These are phyloP conservation scores for Begonia fuchsioides DNA, from an alignment of 306 rosid species.

Conservation along the genomic window DNA sequence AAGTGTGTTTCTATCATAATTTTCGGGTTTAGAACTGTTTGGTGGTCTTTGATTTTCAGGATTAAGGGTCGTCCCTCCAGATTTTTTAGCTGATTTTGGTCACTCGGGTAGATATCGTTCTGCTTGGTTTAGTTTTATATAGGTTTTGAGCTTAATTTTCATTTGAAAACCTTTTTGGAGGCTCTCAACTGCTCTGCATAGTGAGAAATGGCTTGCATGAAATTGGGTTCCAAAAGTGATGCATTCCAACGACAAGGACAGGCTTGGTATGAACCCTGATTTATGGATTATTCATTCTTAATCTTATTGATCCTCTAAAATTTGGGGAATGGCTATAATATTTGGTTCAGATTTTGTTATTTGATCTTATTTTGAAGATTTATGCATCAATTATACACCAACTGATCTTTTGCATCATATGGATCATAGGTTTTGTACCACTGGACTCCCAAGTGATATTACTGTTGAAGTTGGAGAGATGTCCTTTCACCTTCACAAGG, in stretches of 20 bases:
- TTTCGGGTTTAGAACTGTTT: too few species aligned
- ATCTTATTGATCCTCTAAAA: too few species aligned
- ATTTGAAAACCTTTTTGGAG: too few species aligned
- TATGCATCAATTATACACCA: too few species aligned
- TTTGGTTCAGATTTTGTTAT: too few species aligned
- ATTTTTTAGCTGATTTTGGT: constrained; percentile 4
- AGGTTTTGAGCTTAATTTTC: not conserved
- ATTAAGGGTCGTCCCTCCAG: constrained; percentile 1
- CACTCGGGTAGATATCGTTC: not conserved
- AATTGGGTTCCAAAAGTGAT: constrained; percentile 91
- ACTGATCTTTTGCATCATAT: too few species aligned
- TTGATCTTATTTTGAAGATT: too few species aligned
- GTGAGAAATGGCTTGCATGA: constrained; percentile 69
- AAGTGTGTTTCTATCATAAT: too few species aligned
- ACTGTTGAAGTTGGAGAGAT: constrained; percentile 87
- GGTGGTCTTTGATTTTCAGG: constrained; percentile 10
- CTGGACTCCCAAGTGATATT: constrained; percentile 93
- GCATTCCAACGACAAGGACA: constrained; percentile 95
- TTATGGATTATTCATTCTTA: constrained; percentile 1
- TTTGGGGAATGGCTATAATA: too few species aligned
- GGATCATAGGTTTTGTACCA: constrained; percentile 72
- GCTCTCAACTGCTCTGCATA: too few species aligned
- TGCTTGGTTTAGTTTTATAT: constrained; percentile 13
- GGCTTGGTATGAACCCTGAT: constrained; percentile 57
- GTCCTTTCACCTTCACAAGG: constrained; percentile 99